A percentile compares a stretch with the other conserved stretches of the same genome.
These are phyloP conservation scores for Mitragyna speciosa DNA, from an alignment of 257 asterid species.

Conservation along the genomic window DNA sequence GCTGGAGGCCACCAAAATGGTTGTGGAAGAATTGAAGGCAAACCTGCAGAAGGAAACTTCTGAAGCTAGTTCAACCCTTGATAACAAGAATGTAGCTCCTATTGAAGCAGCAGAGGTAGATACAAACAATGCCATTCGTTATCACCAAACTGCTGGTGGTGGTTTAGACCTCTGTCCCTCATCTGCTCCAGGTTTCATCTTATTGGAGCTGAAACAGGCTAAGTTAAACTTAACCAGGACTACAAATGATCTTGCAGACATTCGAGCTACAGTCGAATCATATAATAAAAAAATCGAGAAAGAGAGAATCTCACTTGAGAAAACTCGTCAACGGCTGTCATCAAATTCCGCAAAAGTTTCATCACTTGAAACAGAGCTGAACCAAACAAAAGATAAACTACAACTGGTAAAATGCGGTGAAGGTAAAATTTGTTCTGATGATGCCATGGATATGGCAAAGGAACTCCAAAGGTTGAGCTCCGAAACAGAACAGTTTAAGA, in stretches of 20 bases:
- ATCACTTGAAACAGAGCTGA: constrained; percentile 60
- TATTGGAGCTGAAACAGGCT: constrained; percentile 78
- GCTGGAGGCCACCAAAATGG: constrained; percentile 58
- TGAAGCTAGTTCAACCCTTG: constrained; percentile 39
- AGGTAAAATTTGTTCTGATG: constrained; percentile 19
- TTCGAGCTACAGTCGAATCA: constrained; percentile 66
- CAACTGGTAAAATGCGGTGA: constrained; percentile 37
- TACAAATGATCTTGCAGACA: constrained; percentile 67
- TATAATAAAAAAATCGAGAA: constrained; percentile 73
- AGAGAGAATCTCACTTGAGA: constrained; percentile 77
- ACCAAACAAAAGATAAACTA: constrained; percentile 43
- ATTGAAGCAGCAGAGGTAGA: constrained; percentile 22
- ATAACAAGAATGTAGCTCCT: constrained; percentile 11
- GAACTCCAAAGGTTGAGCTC: constrained; percentile 67
- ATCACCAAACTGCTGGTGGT: not conserved
- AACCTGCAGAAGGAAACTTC: constrained; percentile 65
- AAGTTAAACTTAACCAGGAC: constrained; percentile 64
- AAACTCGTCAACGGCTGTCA: constrained; percentile 68
- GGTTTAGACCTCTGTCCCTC: constrained; percentile 43
- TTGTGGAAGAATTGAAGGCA: constrained; percentile 57
- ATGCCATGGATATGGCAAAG: constrained; percentile 43
- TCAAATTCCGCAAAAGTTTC: constrained; percentile 54
- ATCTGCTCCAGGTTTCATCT: constrained; percentile 59
- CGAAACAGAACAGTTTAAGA: constrained; percentile 67
- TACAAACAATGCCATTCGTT: not conserved